Evolutionary conservation across 2,329 filamentous ascomycete genomes (phyloP), one percentile per base, ranked within the genome.

Genomic region (Cladosporium colombiae): DNA sequence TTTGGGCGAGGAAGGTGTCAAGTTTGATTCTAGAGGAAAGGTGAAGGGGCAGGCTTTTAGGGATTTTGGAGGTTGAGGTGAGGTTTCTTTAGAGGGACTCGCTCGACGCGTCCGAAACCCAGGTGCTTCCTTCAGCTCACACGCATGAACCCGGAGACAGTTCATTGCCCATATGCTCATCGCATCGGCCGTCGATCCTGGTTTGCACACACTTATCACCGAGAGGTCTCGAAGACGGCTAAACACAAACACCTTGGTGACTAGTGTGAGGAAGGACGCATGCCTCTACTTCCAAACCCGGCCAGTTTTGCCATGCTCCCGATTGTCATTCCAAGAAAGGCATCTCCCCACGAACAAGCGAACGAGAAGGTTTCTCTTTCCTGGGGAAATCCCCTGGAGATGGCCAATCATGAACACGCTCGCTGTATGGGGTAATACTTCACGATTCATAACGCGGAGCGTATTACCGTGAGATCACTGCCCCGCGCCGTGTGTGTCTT

Each of bases 11-110:
- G 81, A 83, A 68, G 81, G 81, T 5, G 77, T 83, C 5, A 71
- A 68, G 59, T 82, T 83, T 71, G 80, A 81, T 72, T 74, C 73
- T n/a, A 74, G 70, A 50, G 79, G 78, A 29, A 79, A 76, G 70
- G 81, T 78, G 49, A 75, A 78, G 63, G 77, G 80, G n/a, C 74
- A 76, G 59, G 73, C 75, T 55, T 83, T 76, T 57, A 62, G 67
- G 76, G 75, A 74, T 70, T 74, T 73, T 64, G 61, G 61, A 10
- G 21, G 25, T 18, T 63, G 50, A 63, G 62, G 18, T 29, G 16
- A 5, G 4, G 11, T 35, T 46, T 16, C 5, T 3, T 46, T 8
- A 10, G n/a, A 46, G 23, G n/a, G 40, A 46, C 40, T 46, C n/a
- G n/a, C 40, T 21, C 3, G 40, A 46, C 8, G 13, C n/a, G 5